Percentiles rank a stretch among this genome's conserved stretches.
Conservation (phyloP, 2,329 filamentous ascomycete species). For the Pyrenochaeta sp. region DNA sequence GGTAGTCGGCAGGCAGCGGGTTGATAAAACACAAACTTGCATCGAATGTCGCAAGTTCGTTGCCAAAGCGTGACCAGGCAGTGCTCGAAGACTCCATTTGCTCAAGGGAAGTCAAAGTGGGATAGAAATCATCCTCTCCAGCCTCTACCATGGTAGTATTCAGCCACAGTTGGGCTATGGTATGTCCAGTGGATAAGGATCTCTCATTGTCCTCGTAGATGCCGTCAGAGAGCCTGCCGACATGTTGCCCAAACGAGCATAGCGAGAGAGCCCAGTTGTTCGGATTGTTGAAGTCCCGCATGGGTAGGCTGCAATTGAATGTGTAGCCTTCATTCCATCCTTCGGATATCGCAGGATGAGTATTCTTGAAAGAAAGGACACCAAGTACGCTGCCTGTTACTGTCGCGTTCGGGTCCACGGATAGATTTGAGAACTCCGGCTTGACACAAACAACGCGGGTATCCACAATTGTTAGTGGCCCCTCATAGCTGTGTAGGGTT, state of each 20-base stretch:
- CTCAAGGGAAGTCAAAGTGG: no score
- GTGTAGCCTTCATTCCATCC: no score
- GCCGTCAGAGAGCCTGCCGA: not conserved
- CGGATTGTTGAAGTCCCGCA: not conserved
- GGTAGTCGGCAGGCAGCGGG: not conserved
- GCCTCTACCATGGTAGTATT: not conserved
- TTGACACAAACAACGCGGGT: conserved; percentile 5
- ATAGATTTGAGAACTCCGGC: conserved; percentile 1
- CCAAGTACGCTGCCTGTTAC: not conserved
- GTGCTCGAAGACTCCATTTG: not conserved
- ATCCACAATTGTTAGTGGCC: conserved; percentile 3
- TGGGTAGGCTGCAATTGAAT: not conserved
- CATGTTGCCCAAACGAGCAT: not conserved
- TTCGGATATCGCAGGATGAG: no score
- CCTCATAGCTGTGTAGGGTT: not conserved
- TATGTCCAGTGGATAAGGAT: not conserved
- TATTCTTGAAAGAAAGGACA: no score
- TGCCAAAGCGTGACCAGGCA: not conserved
- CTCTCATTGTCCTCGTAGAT: not conserved
- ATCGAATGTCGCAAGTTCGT: not conserved
- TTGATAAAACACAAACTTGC: conserved; percentile 1
- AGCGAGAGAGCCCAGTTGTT: not conserved
- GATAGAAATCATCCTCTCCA: not conserved
- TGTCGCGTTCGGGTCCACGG: not conserved
- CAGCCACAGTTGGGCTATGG: not conserved